Percentiles rank a stretch among this genome's conserved stretches.
phyloP scores from a whole-genome alignment of 2,329 filamentous ascomycete genomes.

The Lasiodiplodia citricola region DNA sequence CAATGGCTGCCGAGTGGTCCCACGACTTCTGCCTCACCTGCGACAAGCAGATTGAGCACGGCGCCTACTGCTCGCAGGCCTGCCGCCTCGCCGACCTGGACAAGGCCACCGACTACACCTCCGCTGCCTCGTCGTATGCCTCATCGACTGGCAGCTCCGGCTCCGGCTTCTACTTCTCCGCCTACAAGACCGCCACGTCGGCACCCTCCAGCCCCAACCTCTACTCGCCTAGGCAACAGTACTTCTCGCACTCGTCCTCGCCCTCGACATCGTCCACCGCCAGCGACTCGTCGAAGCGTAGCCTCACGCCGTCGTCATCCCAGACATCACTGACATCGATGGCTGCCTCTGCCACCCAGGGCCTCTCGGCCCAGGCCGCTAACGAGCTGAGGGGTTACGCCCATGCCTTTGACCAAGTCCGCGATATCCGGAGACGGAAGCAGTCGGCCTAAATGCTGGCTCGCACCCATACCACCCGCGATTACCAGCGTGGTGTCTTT shows the following conservation, averaged over 20 bases:
- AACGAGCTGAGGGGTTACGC: constrained; percentile 85
- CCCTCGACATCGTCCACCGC: constrained; percentile 36
- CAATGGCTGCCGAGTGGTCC: constrained; percentile 66
- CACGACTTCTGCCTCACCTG: constrained; percentile 93
- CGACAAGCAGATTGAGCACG: constrained; percentile 80
- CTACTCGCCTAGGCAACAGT: constrained; percentile 38
- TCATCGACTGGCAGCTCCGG: constrained; percentile 60
- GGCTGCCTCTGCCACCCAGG: constrained; percentile 61
- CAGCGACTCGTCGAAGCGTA: constrained; percentile 42
- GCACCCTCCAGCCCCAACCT: constrained; percentile 53
- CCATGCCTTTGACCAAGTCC: constrained; percentile 84
- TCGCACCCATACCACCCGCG: not conserved
- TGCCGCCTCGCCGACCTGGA: constrained; percentile 90
- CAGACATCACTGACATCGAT: constrained; percentile 84
- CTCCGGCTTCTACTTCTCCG: constrained; percentile 69
- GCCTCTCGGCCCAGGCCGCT: constrained; percentile 76
- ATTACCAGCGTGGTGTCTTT: not conserved
- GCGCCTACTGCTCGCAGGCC: constrained; percentile 89
- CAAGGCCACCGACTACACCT: constrained; percentile 65
- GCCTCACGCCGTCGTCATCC: constrained; percentile 69
- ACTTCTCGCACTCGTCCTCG: constrained; percentile 42
- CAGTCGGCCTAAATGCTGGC: constrained; percentile 16
- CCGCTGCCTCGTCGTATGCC: constrained; percentile 51
- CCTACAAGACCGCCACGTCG: constrained; percentile 59
- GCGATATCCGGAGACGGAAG: constrained; percentile 58